Base-by-base conservation (phyloP, 805 yeast species). In the Cyberlindnera petersonii region DNA sequence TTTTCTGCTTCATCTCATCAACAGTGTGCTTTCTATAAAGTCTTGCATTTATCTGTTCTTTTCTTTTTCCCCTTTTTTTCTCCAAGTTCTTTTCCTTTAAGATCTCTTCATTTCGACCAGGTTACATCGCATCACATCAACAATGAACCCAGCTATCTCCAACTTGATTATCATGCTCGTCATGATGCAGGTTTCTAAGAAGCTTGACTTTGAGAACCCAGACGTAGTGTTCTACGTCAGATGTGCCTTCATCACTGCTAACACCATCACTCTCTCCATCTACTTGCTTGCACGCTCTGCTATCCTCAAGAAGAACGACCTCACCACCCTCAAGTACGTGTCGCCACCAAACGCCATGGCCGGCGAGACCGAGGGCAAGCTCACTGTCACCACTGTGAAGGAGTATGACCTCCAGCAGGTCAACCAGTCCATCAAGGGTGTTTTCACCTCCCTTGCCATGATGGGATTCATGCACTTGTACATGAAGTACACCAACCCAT, bases 391-490 rank as follows among this genome's bases (percentile, higher is more conserved):
- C 50, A 91, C 98, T 37, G 87, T 88, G 49, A 86, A 79, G 72
- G 96, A 93, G 55, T 93, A 93, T 72, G 98, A 93, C 66, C 75
- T 89, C 63, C 74, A 79, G 60, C 96, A 91, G 70, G 75, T 91
- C 46, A 79, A 85, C 64, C 45, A 77, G 37, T 80, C 87, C 44
- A 74, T 89, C 65, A 87, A 85, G 67, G 78, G 94, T 49, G 76
- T 87, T 51, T 80, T 82, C 73, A 85, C 94, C 48, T 84, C 94
- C 49, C 61, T 89, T 53, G 96, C 95, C 56, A 87, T 93, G 95
- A 89, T 93, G 89, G 95, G 83, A 19, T 85, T 91, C 80, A 89
- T 91, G 98, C 98, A 93, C 67, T 59, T 93, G 47, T 91, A 91
- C 79, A 79, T 93, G 94, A 84, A 87, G 68, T 93, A 87, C 75